Conservation (phyloP, 1,139 yeast species). For the Spencermartinsiella ligniputridi region DNA sequence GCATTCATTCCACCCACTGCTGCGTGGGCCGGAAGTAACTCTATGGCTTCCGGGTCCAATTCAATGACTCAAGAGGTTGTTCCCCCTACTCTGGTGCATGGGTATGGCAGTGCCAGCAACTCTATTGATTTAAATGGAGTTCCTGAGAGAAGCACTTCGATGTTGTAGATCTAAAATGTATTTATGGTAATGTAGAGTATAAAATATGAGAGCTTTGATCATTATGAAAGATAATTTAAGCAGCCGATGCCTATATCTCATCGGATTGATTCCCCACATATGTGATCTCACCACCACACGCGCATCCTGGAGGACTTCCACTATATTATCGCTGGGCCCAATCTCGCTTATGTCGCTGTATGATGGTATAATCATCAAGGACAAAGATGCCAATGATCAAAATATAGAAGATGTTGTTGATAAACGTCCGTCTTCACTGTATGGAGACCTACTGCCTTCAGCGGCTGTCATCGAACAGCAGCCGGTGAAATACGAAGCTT, state of each 20-base stretch:
- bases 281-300: too few species aligned
- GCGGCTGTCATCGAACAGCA: constrained; percentile 8
- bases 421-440: constrained; percentile 2
- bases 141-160: neutral
- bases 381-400: neutral
- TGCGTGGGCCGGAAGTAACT: constrained; percentile 11
- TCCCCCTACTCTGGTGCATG: constrained; percentile 2
- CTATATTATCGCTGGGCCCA: too few species aligned
- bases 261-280: too few species aligned
- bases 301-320: too few species aligned
- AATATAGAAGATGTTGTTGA: too few species aligned
- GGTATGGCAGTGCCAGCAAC: constrained; percentile 3
- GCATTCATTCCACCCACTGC: constrained; percentile 14
- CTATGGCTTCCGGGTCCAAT: constrained; percentile 8
- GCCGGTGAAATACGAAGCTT: constrained; percentile 8
- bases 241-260: too few species aligned
- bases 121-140: neutral
- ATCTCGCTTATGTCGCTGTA: constrained; percentile 5
- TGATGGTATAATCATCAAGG: neutral
- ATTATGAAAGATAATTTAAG: too few species aligned
- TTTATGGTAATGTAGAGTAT: neutral
- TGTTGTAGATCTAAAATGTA: neutral
- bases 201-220: too few species aligned
- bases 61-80: constrained; percentile 4
- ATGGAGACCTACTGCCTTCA: constrained; percentile 4